Percentiles rank a stretch among this genome's conserved stretches.
These are phyloP conservation scores for Bidens hawaiensis DNA, from an alignment of 140 eudicot genomes.

Conservation along the genomic window DNA sequence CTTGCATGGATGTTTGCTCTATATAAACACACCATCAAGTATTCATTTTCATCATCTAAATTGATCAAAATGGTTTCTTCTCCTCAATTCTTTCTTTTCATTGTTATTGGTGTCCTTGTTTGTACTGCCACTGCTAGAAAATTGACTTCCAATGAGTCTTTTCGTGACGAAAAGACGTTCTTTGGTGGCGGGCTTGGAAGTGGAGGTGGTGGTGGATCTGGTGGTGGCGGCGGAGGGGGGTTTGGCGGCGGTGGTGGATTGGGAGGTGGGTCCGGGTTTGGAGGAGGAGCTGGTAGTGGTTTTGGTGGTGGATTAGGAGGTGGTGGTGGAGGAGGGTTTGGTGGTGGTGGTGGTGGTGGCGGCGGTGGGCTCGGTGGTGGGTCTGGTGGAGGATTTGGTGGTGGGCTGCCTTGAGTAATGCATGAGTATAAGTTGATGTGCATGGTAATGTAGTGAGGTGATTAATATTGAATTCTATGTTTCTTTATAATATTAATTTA, in stretches of 20 bases:
- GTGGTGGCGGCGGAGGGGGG: constrained; percentile 33
- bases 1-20: constrained; percentile 17
- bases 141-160: constrained; percentile 11
- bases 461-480: neutral
- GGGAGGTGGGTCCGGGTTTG: constrained; percentile 25
- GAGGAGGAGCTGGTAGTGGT: constrained; percentile 31
- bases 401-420: constrained; percentile 21
- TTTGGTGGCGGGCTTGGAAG: constrained; percentile 26
- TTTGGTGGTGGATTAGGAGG: constrained; percentile 30
- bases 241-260: constrained; percentile 22
- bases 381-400: constrained; percentile 31
- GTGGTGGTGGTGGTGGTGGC: constrained; percentile 26
- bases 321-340: constrained; percentile 21
- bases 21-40: constrained; percentile 18
- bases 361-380: constrained; percentile 35
- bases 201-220: constrained; percentile 27
- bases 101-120: constrained; percentile 29
- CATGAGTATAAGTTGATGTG: neutral
- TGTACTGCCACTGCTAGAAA: constrained; percentile 28
- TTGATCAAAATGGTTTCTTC: constrained; percentile 21
- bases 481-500: neutral
- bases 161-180: constrained; percentile 26
- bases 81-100: constrained; percentile 19
- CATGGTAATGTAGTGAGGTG: neutral
- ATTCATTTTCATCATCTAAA: neutral